Percentiles rank a stretch among this genome's conserved stretches.
phyloP scores from a whole-genome alignment of 75 land plant genomes.

The Isoetes taiwanensis region DNA sequence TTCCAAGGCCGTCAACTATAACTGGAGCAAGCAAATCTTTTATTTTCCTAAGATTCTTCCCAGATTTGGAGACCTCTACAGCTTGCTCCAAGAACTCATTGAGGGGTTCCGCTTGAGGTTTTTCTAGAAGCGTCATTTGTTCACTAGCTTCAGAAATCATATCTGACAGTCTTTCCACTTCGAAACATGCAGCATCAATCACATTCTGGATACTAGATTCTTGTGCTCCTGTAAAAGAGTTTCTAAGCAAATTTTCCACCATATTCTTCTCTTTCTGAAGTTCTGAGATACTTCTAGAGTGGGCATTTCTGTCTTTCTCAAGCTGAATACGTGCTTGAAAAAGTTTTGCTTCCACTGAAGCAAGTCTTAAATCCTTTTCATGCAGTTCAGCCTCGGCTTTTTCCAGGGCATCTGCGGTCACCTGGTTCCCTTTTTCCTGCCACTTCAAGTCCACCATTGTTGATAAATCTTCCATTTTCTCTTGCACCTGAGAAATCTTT shows the following conservation, averaged over 20 bases:
- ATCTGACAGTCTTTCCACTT: slow-evolving; percentile 4
- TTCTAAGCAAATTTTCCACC: background rate
- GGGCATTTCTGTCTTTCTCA: slow-evolving; percentile 2
- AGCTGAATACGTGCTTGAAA: background rate
- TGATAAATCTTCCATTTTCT: background rate
- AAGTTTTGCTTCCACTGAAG: slow-evolving; percentile 18
- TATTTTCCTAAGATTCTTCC: slow-evolving; percentile 9
- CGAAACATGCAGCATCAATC: background rate
- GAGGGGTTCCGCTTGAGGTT: slow-evolving; percentile 6
- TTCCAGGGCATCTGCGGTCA: too few relatives aligned
- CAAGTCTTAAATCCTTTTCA: slow-evolving; percentile 10
- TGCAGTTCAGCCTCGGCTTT: slow-evolving; percentile 8
- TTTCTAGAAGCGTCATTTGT: slow-evolving; percentile 3
- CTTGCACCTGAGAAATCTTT: too few relatives aligned
- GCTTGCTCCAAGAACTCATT: background rate
- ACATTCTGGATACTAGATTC: slow-evolving; percentile 3
- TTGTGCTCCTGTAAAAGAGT: background rate
- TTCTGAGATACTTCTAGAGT: slow-evolving; percentile 8
- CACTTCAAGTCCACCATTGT: background rate
- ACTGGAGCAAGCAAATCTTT: slow-evolving; percentile 9
- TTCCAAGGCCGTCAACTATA: too few relatives aligned
- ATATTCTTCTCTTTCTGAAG: slow-evolving; percentile 13
- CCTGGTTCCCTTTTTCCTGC: too few relatives aligned
- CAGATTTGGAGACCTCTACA: slow-evolving; percentile 9
- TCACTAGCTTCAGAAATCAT: slow-evolving; percentile 7